phyloP scores from a whole-genome alignment of 176 grass and related monocot genomes.

The Bonia amplexicaulis region DNA sequence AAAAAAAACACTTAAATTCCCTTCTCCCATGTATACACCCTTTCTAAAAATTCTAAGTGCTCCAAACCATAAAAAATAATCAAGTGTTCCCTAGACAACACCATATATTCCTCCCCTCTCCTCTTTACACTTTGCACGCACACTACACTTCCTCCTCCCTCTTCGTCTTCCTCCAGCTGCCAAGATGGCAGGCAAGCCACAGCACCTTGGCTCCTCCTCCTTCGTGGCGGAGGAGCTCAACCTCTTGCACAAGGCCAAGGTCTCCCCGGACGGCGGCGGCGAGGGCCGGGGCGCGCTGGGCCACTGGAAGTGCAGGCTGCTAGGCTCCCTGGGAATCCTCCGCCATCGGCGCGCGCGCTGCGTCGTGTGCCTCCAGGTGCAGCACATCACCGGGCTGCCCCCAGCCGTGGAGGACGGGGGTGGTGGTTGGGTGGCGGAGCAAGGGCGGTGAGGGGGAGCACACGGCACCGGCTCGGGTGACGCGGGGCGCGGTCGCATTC shows the following conservation, averaged over 20 bases:
- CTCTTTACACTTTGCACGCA: slow-evolving; percentile 10
- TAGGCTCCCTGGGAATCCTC: slow-evolving; percentile 41
- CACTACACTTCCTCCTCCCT: background rate
- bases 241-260: slow-evolving; percentile 47
- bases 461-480: slow-evolving; percentile 51
- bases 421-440: slow-evolving; percentile 80
- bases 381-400: slow-evolving; percentile 59
- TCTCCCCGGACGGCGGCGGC: slow-evolving; percentile 17
- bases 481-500: slow-evolving; percentile 43
- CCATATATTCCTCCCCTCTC: background rate
- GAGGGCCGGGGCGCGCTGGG: slow-evolving; percentile 17
- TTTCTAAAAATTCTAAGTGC: too few species aligned
- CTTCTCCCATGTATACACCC: too few species aligned
- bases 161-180: background rate
- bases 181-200: slow-evolving; percentile 48
- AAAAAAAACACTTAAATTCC: too few species aligned
- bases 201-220: slow-evolving; percentile 41
- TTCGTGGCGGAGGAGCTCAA: slow-evolving; percentile 62
- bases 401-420: slow-evolving; percentile 30
- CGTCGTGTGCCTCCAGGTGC: slow-evolving; percentile 85
- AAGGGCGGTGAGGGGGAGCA: slow-evolving; percentile 68
- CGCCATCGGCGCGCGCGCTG: slow-evolving; percentile 42
- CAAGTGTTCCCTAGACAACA: accelerated
- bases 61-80: too few species aligned
- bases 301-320: slow-evolving; percentile 59